Percentiles rank a stretch among this genome's conserved stretches.
phyloP scores from a whole-genome alignment of 805 yeast genomes.

The Grigorovia jiainica region DNA sequence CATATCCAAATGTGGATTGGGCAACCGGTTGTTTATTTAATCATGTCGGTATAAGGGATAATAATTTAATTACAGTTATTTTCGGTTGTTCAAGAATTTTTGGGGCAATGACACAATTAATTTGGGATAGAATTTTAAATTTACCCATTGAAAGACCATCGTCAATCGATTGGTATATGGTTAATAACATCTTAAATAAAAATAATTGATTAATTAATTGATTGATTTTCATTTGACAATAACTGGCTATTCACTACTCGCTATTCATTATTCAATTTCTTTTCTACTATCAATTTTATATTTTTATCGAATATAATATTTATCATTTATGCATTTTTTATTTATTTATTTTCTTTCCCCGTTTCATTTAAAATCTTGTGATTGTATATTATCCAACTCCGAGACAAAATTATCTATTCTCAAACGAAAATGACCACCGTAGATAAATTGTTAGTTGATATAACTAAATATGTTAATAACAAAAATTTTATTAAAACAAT shows the following conservation, averaged over 20 bases:
- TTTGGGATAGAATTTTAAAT: constrained; percentile 70
- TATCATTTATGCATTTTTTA: no score
- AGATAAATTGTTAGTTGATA: constrained; percentile 40
- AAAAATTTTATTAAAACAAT: constrained; percentile 28
- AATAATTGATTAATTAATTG: neutral
- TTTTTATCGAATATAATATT: no score
- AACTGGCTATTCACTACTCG: no score
- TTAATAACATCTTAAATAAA: constrained; percentile 7
- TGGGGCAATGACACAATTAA: constrained; percentile 70
- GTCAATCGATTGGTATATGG: constrained; percentile 22
- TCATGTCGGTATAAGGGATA: constrained; percentile 69
- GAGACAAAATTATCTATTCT: neutral
- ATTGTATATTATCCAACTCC: no score
- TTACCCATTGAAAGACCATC: constrained; percentile 78
- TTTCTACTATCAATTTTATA: no score
- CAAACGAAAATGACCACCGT: constrained; percentile 13
- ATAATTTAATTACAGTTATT: constrained; percentile 67
- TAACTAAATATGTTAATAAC: constrained; percentile 42
- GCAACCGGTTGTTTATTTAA: constrained; percentile 70
- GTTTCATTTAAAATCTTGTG: no score
- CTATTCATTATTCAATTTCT: neutral
- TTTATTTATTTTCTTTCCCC: no score
- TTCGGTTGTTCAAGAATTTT: constrained; percentile 77
- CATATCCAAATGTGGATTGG: constrained; percentile 78
- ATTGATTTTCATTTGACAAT: no score